Conservation (phyloP, 345 rosid species). For the Stellera chamaejasme region DNA sequence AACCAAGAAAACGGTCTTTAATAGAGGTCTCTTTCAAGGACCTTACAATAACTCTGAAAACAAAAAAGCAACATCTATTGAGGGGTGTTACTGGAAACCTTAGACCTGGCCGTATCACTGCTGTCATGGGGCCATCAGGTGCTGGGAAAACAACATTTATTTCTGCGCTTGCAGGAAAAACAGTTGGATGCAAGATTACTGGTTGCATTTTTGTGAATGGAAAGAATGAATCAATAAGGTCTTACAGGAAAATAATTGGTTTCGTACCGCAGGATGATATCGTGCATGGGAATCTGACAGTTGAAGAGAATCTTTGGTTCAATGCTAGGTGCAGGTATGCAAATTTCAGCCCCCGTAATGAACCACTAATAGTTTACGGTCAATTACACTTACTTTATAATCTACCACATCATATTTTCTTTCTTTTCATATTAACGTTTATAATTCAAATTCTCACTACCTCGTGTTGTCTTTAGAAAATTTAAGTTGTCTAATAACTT, state of each 20-base stretch:
- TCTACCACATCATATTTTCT: not conserved
- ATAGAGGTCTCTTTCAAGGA: slow-evolving; percentile 72
- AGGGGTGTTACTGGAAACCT: slow-evolving; percentile 78
- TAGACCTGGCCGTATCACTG: slow-evolving; percentile 73
- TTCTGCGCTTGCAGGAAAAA: slow-evolving; percentile 82
- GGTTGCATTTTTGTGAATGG: slow-evolving; percentile 79
- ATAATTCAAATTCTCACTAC: too few relatives aligned
- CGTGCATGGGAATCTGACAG: slow-evolving; percentile 94
- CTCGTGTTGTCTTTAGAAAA: too few relatives aligned
- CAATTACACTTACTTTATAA: too few relatives aligned
- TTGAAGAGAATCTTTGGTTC: slow-evolving; percentile 95
- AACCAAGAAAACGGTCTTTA: slow-evolving; percentile 54
- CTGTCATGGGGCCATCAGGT: slow-evolving; percentile 99
- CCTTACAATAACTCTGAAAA: slow-evolving; percentile 71
- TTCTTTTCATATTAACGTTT: not conserved
- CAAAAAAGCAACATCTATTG: slow-evolving; percentile 56
- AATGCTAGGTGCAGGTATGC: slow-evolving; percentile 77
- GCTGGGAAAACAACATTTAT: slow-evolving; percentile 97
- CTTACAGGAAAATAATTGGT: slow-evolving; percentile 78
- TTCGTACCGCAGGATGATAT: slow-evolving; percentile 96
- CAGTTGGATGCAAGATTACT: slow-evolving; percentile 57
- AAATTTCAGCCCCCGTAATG: not conserved
- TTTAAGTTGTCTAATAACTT: too few relatives aligned
- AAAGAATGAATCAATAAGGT: slow-evolving; percentile 57
- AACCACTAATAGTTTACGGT: not conserved